Percentiles rank a stretch among this genome's conserved stretches.
These are phyloP conservation scores for Fusarium nanum DNA, from an alignment of 2,329 filamentous ascomycete species.

Conservation along the genomic window DNA sequence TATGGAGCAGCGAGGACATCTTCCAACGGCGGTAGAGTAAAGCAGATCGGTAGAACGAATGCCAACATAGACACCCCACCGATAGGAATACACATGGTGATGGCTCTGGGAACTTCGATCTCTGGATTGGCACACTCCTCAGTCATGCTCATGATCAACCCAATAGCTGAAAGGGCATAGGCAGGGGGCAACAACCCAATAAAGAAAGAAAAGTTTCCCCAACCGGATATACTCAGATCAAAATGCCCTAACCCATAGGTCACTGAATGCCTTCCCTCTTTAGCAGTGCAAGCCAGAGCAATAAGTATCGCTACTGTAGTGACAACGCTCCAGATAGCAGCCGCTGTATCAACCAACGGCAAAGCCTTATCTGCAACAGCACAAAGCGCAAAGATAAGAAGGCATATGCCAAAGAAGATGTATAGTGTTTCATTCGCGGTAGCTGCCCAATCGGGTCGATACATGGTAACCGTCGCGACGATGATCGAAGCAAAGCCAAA, in stretches of 20 bases:
- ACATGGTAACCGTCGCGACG: not conserved
- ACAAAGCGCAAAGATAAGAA: not conserved
- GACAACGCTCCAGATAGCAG: conserved; percentile 4
- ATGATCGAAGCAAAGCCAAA: conserved; percentile 5
- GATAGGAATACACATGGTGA: not conserved
- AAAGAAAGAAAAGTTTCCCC: not conserved
- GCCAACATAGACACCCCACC: not conserved
- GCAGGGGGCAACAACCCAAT: not conserved
- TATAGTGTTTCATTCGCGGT: conserved; percentile 2
- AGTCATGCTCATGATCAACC: not conserved
- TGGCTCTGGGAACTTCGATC: not conserved
- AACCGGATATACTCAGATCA: not conserved
- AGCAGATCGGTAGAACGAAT: not conserved
- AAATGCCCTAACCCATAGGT: not conserved
- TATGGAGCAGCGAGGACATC: not conserved
- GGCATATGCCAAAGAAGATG: not conserved
- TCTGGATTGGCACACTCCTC: conserved; percentile 4
- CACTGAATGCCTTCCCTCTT: not conserved
- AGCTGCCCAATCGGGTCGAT: not conserved
- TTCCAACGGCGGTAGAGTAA: not conserved
- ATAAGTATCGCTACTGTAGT: not conserved
- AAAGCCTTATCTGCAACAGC: not conserved
- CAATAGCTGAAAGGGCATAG: not conserved
- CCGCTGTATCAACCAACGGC: not conserved
- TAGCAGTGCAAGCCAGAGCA: not conserved